These are phyloP conservation scores for Morella rubra DNA, from an alignment of 306 rosid species.

Conservation along the genomic window DNA sequence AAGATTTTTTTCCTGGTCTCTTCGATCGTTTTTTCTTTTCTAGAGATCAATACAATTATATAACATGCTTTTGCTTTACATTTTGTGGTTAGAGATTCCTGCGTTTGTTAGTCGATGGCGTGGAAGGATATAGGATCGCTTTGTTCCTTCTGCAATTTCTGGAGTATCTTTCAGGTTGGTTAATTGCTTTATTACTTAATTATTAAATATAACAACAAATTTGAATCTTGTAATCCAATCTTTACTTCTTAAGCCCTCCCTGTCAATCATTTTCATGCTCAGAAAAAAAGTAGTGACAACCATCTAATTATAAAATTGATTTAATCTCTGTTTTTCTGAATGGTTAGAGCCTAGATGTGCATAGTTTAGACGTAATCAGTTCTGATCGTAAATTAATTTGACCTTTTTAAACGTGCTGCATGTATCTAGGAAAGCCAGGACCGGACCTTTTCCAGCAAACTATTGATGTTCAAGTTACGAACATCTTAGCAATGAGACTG, in stretches of 20 bases:
- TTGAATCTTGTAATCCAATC: too few relatives aligned
- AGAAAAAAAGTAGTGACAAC: not conserved
- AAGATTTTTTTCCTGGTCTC: not conserved
- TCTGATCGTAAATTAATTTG: not conserved
- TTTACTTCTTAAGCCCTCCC: too few relatives aligned
- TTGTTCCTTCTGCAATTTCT: slow-evolving; percentile 18
- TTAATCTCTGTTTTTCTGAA: not conserved
- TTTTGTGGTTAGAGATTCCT: not conserved
- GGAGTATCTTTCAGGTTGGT: slow-evolving; percentile 38
- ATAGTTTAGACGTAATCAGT: not conserved
- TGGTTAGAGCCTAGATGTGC: not conserved
- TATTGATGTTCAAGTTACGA: not conserved
- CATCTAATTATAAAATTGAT: not conserved
- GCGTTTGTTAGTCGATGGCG: slow-evolving; percentile 33
- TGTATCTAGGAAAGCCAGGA: not conserved
- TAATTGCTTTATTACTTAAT: not conserved
- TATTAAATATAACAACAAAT: too few relatives aligned
- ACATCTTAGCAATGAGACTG: not conserved
- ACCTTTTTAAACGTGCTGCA: not conserved
- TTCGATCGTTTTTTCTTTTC: not conserved
- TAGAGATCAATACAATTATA: not conserved
- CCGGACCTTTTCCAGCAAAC: not conserved
- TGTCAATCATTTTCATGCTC: too few relatives aligned
- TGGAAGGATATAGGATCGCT: slow-evolving; percentile 28
- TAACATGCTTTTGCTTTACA: not conserved